phyloP scores from a whole-genome alignment of 2,329 filamentous ascomycete genomes.

The Alternaria sp. region DNA sequence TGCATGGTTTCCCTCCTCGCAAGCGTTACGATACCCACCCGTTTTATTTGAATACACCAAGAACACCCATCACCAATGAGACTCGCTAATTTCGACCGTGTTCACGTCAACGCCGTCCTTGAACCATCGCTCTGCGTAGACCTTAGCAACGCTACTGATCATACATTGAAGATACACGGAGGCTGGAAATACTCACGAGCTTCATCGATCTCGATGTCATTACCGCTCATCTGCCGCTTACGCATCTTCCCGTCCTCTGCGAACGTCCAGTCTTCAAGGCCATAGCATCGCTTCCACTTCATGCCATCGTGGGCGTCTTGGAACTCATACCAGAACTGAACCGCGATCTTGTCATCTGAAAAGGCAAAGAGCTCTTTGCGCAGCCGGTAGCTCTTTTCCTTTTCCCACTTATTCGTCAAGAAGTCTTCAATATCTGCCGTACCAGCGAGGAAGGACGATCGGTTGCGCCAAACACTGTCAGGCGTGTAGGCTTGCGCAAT shows the following conservation, averaged over 20 bases:
- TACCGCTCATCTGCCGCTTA: constrained; percentile 78
- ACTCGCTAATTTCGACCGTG: constrained; percentile 67
- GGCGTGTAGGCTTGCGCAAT: constrained; percentile 77
- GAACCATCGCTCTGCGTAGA: constrained; percentile 67
- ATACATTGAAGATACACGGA: background rate
- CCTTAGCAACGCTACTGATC: constrained; percentile 10
- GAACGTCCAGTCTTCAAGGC: constrained; percentile 82
- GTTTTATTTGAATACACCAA: constrained; percentile 1
- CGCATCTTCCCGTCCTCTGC: constrained; percentile 72
- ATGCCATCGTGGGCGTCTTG: constrained; percentile 66
- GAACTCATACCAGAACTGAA: constrained; percentile 92
- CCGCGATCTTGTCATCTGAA: constrained; percentile 76
- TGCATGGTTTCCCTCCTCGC: background rate
- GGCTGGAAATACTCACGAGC: constrained; percentile 29
- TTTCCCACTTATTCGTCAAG: constrained; percentile 74
- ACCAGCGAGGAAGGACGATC: constrained; percentile 71
- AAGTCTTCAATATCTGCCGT: constrained; percentile 72
- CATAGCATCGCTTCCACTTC: constrained; percentile 79
- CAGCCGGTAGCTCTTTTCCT: constrained; percentile 73
- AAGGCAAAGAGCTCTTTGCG: constrained; percentile 87
- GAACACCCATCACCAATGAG: constrained; percentile 62
- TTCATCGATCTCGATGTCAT: constrained; percentile 69
- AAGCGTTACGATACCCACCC: constrained; percentile 32
- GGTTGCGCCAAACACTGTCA: constrained; percentile 82
- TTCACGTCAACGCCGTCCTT: constrained; percentile 73